Evolutionary conservation across 2,329 filamentous ascomycete genomes (phyloP), one percentile per base, ranked within the genome.

Genomic region (Volutella citrinella): DNA sequence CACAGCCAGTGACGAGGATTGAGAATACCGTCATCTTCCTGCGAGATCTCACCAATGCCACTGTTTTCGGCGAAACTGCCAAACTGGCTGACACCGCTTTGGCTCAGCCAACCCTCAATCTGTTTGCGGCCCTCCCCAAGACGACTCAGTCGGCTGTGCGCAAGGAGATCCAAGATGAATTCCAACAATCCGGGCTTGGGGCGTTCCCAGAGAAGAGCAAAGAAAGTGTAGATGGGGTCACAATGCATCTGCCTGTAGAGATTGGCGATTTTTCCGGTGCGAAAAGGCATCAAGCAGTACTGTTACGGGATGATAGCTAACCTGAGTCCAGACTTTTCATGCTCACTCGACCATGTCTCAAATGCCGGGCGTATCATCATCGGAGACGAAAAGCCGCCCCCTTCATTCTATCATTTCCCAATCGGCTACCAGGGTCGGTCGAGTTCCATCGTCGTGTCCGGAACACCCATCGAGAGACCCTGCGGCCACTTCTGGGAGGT

Each of bases 381-480:
- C 12, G 64, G 60, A 18, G 55, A 55, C 17, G 47, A 54, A 8
- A 55, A 59, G 32, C 54, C 69, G 15, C 66, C 69, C 13, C 63
- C 69, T 11, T 57, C 63, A 3, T 74, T 72, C 29, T 63, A 66
- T 33, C 60, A 75, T 38, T 64, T 72, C 38, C 76, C 56, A 16
- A 69, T 57, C 11, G 76, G 67, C 0, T 80, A 82, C 38, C 67
- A 67, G 20, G 76, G 76, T 0, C 66, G 76, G 5, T 65, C 74
- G 4, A 74, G 71, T 5, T 73, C 69, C 4, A 66, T 81, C 14
- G 65, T 70, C 5, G 46, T 71, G 18, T 69, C 69, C 25, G 68
- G 72, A 21, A 68, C 68, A 9, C 61, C 61, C 0, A 64, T 78
- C 5, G 51, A 55, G 10, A 58, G 74, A 19, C 74, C 74, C 0